Base-by-base conservation (phyloP, 106 monocot species). In the Ottelia alismoides region DNA sequence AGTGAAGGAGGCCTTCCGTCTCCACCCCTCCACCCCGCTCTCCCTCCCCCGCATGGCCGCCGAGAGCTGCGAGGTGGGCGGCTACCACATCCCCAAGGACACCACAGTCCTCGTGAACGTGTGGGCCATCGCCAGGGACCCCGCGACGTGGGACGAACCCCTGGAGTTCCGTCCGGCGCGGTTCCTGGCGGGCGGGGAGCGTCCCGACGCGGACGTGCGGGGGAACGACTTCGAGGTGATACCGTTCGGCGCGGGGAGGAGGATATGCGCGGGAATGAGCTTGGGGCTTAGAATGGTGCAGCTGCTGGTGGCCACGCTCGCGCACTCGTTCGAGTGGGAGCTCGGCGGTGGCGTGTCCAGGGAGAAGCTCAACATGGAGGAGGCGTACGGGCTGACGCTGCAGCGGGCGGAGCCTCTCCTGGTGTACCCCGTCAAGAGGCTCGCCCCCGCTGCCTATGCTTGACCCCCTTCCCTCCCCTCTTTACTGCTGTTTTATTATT, bases 1-100 rank as follows among this genome's bases (percentile, higher is more conserved):
- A 45, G 22, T 65, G 27, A 65, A 65, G 52, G 65, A 65, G 21
- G 20, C 55, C 27, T 44, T 65, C 47, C 55, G 65, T 2, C 55
- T 65, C n/a, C 65, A 65, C 30, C 65, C 65, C 2, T 11, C 55
- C 0, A 27, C 30, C 21, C 65, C 65, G 10, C 44, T 65, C 28
- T n/a, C n/a, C 55, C 27, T 65, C 20, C 65, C 65, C 0, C 25
- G 28, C 6, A 19, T 28, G 20, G 45, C 40, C 27, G 11, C 27
- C 47, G 28, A 65, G 17, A 29, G 24, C 29, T 23, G 45, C 47
- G 29, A 47, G 35, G 32, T 40, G 3, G 21, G 7, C 57, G 57
- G 57, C 0, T 57, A 57, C 57, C 30, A 40, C 57, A 14, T 57
- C 21, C 57, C 57, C 5, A 32, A 32, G 57, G 21, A 21, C 57